Conservation (phyloP, 129 eudicot species). For the Pulicaria dysenterica region DNA sequence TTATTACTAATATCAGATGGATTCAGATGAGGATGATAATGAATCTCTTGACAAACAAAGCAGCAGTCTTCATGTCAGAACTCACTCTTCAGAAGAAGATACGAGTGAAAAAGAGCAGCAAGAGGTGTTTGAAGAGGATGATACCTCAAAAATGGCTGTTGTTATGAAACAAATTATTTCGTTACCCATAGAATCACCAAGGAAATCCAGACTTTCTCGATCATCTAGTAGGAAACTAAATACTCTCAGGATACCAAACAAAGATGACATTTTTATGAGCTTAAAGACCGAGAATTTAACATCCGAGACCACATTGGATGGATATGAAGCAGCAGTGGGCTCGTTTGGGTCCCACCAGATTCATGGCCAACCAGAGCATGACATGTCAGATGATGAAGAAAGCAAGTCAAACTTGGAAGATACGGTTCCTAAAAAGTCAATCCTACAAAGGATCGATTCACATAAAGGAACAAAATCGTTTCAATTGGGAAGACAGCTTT, state of each 20-base stretch:
- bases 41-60: conserved; percentile 48
- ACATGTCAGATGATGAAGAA: conserved; percentile 33
- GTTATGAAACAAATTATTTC: conserved; percentile 26
- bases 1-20: conserved; percentile 51
- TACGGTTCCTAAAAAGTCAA: conserved; percentile 52
- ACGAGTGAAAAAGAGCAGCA: conserved; percentile 41
- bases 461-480: conserved; percentile 66
- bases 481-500: conserved; percentile 80
- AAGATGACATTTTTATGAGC: conserved; percentile 41
- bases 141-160: conserved; percentile 13
- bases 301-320: conserved; percentile 32
- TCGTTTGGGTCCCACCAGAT: conserved; percentile 32
- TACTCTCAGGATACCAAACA: conserved; percentile 58
- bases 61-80: conserved; percentile 47
- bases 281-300: conserved; percentile 18
- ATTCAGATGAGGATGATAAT: conserved; percentile 72
- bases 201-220: conserved; percentile 32
- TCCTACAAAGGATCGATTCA: conserved; percentile 67
- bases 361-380: conserved; percentile 7
- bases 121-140: conserved; percentile 39
- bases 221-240: conserved; percentile 45
- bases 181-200: conserved; percentile 29
- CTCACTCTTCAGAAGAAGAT: conserved; percentile 79
- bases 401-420: conserved; percentile 41
- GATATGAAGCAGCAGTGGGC: conserved; percentile 54